Evolutionary conservation across 2,329 filamentous ascomycete genomes (phyloP).

Genomic region (Nothopassalora personata): DNA sequence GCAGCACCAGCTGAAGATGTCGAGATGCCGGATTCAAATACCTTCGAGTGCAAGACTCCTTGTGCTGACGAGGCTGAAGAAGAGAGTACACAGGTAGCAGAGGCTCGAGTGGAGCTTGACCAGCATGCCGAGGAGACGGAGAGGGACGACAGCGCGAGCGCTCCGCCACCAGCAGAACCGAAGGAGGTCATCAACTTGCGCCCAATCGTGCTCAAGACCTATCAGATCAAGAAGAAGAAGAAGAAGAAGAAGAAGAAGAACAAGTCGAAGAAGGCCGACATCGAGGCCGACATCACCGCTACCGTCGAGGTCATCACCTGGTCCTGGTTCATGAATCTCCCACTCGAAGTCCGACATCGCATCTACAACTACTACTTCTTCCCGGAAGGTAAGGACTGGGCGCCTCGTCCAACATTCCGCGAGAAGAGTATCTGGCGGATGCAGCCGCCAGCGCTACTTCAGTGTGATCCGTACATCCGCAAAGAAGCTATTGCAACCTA

Average conservation of each 20-base stretch:
- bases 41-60: neutral
- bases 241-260: too few species aligned
- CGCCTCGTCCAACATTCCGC: slow-evolving; percentile 1
- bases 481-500: slow-evolving; percentile 1
- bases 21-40: neutral
- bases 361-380: neutral
- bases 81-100: neutral
- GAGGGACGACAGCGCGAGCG: neutral
- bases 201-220: neutral
- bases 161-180: too few species aligned
- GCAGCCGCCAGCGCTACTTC: neutral
- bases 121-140: neutral
- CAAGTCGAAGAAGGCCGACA: neutral
- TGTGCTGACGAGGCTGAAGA: neutral
- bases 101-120: too few species aligned
- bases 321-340: slow-evolving; percentile 1
- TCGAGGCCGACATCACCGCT: neutral
- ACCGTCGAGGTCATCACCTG: neutral
- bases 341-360: neutral
- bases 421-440: neutral
- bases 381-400: slow-evolving; percentile 2
- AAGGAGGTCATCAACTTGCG: neutral
- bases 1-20: neutral
- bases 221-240: neutral
- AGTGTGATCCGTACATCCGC: neutral